Evolutionary conservation across 768 basidiomycete genomes (phyloP).

Genomic region (Harrya chromipes): DNA sequence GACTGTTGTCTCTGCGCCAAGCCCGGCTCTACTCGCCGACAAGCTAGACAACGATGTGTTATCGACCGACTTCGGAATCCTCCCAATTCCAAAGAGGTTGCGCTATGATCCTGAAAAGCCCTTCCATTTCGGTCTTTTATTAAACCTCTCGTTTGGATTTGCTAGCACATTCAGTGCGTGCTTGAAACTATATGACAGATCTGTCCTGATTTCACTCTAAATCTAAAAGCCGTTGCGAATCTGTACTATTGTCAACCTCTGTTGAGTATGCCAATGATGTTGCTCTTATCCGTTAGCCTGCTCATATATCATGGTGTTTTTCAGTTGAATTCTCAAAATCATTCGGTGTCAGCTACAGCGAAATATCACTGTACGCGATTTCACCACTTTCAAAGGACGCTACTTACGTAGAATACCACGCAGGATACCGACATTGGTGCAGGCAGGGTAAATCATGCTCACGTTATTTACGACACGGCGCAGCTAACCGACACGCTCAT

Average conservation of each 20-base stretch:
- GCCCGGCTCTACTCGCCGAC: neutral
- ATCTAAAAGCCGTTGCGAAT: slow-evolving; percentile 57
- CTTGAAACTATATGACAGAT: neutral
- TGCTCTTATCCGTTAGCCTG: neutral
- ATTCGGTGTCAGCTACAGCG: slow-evolving; percentile 37
- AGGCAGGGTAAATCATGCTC: slow-evolving; percentile 51
- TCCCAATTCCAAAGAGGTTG: slow-evolving; percentile 59
- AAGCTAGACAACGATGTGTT: neutral
- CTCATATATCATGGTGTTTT: neutral
- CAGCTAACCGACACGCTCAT: neutral
- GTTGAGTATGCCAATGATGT: slow-evolving; percentile 46
- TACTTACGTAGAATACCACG: slow-evolving; percentile 3
- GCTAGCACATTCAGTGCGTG: slow-evolving; percentile 47
- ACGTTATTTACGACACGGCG: neutral
- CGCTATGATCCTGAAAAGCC: slow-evolving; percentile 51
- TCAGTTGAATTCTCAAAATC: slow-evolving; percentile 36
- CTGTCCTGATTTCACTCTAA: neutral
- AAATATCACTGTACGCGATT: slow-evolving; percentile 32
- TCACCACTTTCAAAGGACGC: neutral
- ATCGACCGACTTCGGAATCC: slow-evolving; percentile 53
- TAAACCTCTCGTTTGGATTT: slow-evolving; percentile 61
- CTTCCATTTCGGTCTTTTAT: slow-evolving; percentile 47
- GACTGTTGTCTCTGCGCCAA: neutral
- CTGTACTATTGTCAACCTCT: slow-evolving; percentile 83
- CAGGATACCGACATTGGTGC: slow-evolving; percentile 63